Conservation (phyloP, 768 basidiomycete species). For the Kwoniella sp. region DNA sequence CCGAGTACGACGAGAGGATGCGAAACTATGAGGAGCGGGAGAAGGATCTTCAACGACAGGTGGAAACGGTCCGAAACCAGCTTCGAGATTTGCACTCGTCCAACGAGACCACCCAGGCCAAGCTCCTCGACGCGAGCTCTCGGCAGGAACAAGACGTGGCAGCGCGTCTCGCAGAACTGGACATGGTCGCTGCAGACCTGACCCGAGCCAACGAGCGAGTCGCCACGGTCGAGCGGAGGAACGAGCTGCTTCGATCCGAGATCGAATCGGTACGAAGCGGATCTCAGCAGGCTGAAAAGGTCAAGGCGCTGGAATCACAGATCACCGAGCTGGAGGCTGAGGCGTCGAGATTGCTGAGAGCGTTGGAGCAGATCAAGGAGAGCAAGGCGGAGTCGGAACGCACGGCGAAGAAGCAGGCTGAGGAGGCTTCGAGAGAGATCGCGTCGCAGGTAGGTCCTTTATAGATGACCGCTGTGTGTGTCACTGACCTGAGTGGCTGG, state of each 20-base stretch:
- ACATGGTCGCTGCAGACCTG: slow-evolving; percentile 90
- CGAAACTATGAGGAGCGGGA: slow-evolving; percentile 96
- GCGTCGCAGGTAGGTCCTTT: slow-evolving; percentile 54
- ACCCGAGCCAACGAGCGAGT: slow-evolving; percentile 93
- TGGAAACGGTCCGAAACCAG: slow-evolving; percentile 80
- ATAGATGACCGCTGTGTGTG: not conserved
- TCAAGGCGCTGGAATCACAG: slow-evolving; percentile 67
- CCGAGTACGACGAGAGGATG: slow-evolving; percentile 92
- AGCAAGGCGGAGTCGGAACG: slow-evolving; percentile 61
- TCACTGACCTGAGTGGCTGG: not conserved
- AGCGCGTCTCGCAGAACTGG: slow-evolving; percentile 83
- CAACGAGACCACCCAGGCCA: slow-evolving; percentile 88
- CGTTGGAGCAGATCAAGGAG: slow-evolving; percentile 56
- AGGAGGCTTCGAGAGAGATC: slow-evolving; percentile 62
- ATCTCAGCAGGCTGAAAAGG: slow-evolving; percentile 48
- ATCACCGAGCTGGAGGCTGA: slow-evolving; percentile 74
- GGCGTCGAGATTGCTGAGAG: slow-evolving; percentile 63
- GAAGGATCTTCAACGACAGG: slow-evolving; percentile 86
- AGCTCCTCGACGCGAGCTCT: slow-evolving; percentile 82
- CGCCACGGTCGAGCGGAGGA: slow-evolving; percentile 84
- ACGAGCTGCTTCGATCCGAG: slow-evolving; percentile 92
- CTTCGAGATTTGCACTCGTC: slow-evolving; percentile 83
- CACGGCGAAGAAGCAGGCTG: slow-evolving; percentile 56
- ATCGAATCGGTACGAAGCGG: slow-evolving; percentile 85
- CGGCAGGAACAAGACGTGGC: slow-evolving; percentile 92